Evolutionary conservation across 805 yeast species (phyloP), one percentile per base, ranked within the genome.

Genomic region (Wickerhamiella musiphila): DNA sequence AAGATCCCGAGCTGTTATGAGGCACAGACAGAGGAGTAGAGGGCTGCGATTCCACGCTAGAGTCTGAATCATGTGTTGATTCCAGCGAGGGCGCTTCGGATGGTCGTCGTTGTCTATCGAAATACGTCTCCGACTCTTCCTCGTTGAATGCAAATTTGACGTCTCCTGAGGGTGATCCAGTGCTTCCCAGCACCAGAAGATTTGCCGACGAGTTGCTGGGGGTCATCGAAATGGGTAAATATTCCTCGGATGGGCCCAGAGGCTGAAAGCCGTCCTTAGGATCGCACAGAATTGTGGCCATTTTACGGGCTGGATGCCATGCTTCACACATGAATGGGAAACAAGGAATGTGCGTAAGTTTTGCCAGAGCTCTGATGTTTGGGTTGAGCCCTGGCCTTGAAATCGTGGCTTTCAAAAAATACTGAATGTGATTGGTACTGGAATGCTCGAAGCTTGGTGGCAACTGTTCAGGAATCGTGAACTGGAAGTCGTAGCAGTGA

Each of bases 401-500:
- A 5, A 28, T 18, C 9, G 30, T 28, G 11, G 17, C 22, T 12
- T 28, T 28, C 2, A 28, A 17, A 18, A 28, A 28, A n/a, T 28
- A 28, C 23, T 28, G 23, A 19, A 28, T 28, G n/a, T 18, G 30
- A 17, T 28, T 28, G 18, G 30, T 13, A 18, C 18, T n/a, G 10
- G 30, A 28, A n/a, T 18, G 14, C 18, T 18, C 17, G 18, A 28
- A 28, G 18, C 22, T 17, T 6, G 30, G 30, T 4, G 30, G 30
- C 22, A 28, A 17, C n/a, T 28, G 30, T 18, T 28, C 30, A 7
- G 30, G 30, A 15, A 28, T 12, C 3, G 30, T 28, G 23, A 28
- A 28, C 30, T 28, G 23, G 19, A 13, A 28, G 17, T 18, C 22
- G 23, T 28, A 28, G 12, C 13, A 14, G 23, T 28, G 20, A n/a